phyloP scores from a whole-genome alignment of 768 basidiomycete genomes.

The Arthromyces matolae region DNA sequence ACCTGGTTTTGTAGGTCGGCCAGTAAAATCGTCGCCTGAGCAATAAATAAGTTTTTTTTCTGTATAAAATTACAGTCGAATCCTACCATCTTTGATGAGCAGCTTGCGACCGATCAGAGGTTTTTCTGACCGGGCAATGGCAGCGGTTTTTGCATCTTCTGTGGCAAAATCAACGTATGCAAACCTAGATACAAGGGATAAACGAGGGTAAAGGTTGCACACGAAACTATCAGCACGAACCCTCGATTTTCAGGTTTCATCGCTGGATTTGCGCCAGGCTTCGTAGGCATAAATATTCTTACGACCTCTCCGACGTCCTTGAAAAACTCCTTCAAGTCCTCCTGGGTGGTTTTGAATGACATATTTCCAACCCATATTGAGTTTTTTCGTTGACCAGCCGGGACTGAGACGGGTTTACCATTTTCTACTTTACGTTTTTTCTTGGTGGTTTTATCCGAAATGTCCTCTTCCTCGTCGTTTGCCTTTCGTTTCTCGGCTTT shows the following conservation, averaged over 20 bases:
- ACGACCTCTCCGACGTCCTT: constrained; percentile 70
- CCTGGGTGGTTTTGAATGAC: constrained; percentile 81
- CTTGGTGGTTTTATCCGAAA: constrained; percentile 20
- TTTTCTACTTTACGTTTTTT: constrained; percentile 50
- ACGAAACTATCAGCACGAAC: constrained; percentile 32
- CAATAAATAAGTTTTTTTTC: background rate
- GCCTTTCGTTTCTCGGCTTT: constrained; percentile 33
- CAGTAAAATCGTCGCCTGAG: constrained; percentile 72
- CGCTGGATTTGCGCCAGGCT: constrained; percentile 45
- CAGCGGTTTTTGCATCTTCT: constrained; percentile 65
- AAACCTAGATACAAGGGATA: constrained; percentile 50
- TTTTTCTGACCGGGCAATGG: constrained; percentile 79
- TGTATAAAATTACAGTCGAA: background rate
- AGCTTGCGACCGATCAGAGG: constrained; percentile 81
- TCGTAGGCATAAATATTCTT: constrained; percentile 83
- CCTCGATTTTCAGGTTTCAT: constrained; percentile 71
- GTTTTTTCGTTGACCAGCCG: constrained; percentile 60
- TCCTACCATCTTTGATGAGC: constrained; percentile 88
- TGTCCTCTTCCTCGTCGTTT: constrained; percentile 17
- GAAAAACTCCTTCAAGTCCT: constrained; percentile 70
- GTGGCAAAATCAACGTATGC: constrained; percentile 95
- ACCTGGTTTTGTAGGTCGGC: constrained; percentile 52
- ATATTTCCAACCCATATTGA: constrained; percentile 97
- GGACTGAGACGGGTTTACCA: constrained; percentile 28
- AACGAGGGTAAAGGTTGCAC: background rate